A percentile compares a stretch with the other conserved stretches of the same genome.
Evolutionary conservation across 2,329 filamentous ascomycete species (phyloP).

Genomic region (Calonectria crousiana): DNA sequence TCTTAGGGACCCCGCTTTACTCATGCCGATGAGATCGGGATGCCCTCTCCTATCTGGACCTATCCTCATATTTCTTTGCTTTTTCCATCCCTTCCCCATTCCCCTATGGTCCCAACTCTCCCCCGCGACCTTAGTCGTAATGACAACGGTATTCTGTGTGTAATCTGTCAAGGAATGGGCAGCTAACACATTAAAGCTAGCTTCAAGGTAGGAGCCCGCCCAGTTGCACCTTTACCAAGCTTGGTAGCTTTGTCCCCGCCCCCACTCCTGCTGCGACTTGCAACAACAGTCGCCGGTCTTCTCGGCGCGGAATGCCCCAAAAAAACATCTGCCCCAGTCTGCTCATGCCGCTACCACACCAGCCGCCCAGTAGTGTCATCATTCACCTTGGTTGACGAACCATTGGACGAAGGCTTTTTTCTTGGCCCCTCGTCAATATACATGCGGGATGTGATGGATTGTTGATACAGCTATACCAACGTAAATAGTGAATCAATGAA

Average conservation of each 20-base stretch:
- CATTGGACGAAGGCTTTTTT: conserved; percentile 17
- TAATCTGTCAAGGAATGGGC: conserved; percentile 6
- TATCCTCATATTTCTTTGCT: not conserved
- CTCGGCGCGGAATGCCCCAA: conserved; percentile 41
- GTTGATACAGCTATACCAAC: not conserved
- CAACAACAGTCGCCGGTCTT: conserved; percentile 27
- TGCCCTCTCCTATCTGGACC: not conserved
- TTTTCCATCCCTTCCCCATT: not conserved
- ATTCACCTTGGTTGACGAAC: conserved; percentile 18
- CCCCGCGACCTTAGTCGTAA: conserved; percentile 1
- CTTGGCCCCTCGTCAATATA: conserved; percentile 12
- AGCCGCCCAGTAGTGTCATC: conserved; percentile 38
- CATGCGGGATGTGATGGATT: conserved; percentile 10
- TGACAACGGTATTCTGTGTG: not conserved
- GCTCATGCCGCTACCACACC: conserved; percentile 42
- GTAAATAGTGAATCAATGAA: not conserved
- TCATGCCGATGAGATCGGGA: not conserved
- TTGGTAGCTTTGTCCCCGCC: conserved; percentile 38
- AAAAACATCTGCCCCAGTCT: conserved; percentile 28
- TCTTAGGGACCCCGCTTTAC: not conserved
- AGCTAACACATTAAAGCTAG: conserved; percentile 6
- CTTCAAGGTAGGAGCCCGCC: conserved; percentile 8
- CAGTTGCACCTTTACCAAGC: conserved; percentile 29
- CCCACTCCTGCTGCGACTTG: conserved; percentile 21
- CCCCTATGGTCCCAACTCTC: not conserved